These are phyloP conservation scores for Rhodosporidiobolus sp. DNA, from an alignment of 768 basidiomycete genomes.

Conservation along the genomic window DNA sequence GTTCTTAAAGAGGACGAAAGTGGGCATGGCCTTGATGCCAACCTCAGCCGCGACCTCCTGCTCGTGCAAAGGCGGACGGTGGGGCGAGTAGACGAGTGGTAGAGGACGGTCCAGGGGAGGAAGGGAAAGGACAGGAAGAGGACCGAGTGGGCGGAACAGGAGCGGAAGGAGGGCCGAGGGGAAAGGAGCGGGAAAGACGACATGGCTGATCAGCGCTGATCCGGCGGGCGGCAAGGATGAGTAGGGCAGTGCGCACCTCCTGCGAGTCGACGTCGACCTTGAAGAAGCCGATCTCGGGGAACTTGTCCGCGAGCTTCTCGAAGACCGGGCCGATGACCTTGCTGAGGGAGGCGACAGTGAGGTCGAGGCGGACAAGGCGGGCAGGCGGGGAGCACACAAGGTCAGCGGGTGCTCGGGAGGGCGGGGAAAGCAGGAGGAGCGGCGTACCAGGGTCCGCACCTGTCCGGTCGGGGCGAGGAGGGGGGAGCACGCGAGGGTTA, in stretches of 20 bases:
- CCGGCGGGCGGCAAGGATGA: neutral
- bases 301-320: conserved; percentile 56
- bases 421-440: accelerated
- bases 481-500: neutral
- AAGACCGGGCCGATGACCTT: conserved; percentile 60
- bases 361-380: neutral
- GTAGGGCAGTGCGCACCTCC: conserved; percentile 10
- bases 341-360: neutral
- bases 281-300: conserved; percentile 59
- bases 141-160: neutral
- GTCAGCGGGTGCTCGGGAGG: neutral
- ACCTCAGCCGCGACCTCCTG: conserved; percentile 38
- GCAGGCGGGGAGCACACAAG: neutral
- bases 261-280: conserved; percentile 70
- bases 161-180: neutral
- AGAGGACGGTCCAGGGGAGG: no score
- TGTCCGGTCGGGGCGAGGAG: neutral
- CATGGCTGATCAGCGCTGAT: neutral
- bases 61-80: neutral
- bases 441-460: conserved; percentile 41
- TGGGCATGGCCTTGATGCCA: conserved; percentile 50
- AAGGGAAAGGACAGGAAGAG: no score
- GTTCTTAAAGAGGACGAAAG: conserved; percentile 51
- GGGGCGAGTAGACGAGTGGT: no score
- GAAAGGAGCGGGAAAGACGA: no score